These are phyloP conservation scores for Nicotiana obtusifolia DNA, from an alignment of 257 asterid species.

Conservation along the genomic window DNA sequence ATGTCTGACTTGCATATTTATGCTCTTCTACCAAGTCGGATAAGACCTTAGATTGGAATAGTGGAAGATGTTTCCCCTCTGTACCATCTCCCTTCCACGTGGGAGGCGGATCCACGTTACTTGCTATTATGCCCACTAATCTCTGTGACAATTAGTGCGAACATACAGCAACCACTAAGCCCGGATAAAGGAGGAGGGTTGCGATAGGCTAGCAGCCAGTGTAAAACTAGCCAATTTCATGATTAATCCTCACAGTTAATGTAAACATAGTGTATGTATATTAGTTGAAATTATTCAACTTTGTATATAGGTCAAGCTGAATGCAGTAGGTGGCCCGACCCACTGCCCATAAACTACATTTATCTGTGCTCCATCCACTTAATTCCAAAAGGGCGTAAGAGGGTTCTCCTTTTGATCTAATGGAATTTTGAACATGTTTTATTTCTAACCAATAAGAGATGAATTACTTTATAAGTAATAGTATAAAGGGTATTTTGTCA, in stretches of 20 bases:
- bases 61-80: neutral
- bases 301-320: neutral
- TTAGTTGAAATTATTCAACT: too few relatives aligned
- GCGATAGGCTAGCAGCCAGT: too few relatives aligned
- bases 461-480: neutral
- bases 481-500: neutral
- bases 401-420: neutral
- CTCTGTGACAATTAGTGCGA: neutral
- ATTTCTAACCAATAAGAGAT: neutral
- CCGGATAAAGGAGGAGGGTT: too few relatives aligned
- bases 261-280: too few relatives aligned
- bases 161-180: neutral
- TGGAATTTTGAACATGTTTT: neutral
- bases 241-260: too few relatives aligned
- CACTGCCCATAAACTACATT: neutral
- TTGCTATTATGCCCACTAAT: neutral
- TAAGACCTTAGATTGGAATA: neutral
- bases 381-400: neutral
- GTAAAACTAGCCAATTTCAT: too few relatives aligned
- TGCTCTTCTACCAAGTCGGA: neutral
- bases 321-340: neutral
- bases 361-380: neutral
- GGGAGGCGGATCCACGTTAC: neutral
- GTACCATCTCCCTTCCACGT: neutral
- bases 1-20: neutral